Base-by-base conservation (phyloP, 2,329 filamentous ascomycete species). In the Fusarium sacchari region DNA sequence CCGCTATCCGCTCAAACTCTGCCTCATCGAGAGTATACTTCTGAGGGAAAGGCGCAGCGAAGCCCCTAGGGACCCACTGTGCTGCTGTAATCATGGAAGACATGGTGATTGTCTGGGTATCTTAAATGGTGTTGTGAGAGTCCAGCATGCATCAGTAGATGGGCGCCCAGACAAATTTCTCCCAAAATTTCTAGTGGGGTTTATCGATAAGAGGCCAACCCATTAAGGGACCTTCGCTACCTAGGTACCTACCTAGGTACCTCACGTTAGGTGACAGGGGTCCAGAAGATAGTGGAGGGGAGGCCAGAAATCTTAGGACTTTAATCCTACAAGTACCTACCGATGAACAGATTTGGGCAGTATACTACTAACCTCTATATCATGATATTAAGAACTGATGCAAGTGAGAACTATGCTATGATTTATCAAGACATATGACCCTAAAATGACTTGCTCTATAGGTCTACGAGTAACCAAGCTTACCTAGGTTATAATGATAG, bases 1-100 rank as follows among this genome's bases (percentile, higher is more conserved):
- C 88, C 22, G 92, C 92, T 84, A 95, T 95, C 78, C 93, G 89
- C 79, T 90, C 88, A 78, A 93, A 93, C 81, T 95, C 93, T 72
- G 88, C 87, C 80, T 95, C 93, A 82, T 94, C 90, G 64, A 95
- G 90, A 66, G 91, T 89, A 80, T 94, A 94, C 81, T 93, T 93
- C 44, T 88, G 87, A 22, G 93, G 93, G 76, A 94, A 94, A 55
- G 91, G 91, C 52, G 93, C 92, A 61, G 93, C 92, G 78, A 93
- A 93, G 58, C 93, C 93, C 67, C 93, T 89, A 77, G 92, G 91
- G 80, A 94, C 92, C 93, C 93, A 95, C 58, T 91, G 84, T 26
- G 92, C 90, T 28, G 92, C 90, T 55, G 93, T 94, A 73, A 94
- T 94, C 92, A 94, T 95, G 26, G 64, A 70, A 76, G 92, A 92